Evolutionary conservation across 2,329 filamentous ascomycete species (phyloP), one percentile per base, ranked within the genome.

Genomic region (Pseudocercospora cruenta): DNA sequence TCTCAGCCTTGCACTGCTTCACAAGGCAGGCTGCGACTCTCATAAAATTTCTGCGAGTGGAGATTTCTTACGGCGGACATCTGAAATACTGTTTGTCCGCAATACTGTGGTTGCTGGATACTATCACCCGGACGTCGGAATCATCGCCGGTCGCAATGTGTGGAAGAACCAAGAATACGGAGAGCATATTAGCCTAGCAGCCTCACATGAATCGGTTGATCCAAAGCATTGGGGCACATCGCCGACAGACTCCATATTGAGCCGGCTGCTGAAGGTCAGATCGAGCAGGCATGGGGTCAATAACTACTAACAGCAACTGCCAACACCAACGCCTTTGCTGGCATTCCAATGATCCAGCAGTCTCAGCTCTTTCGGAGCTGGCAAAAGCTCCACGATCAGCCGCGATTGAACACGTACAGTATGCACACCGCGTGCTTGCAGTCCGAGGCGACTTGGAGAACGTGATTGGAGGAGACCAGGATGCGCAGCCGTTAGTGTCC

Each of bases 1-100:
- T n/a, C 51, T 28, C 51, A 55, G 51, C 51, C 51, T 55, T 55
- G 51, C 51, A 22, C 24, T 19, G 39, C 39, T n/a, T 43, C 39
- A 43, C 39, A n/a, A 43, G 39, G 39, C 39, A 43, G 39, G 39
- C 39, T 43, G 39, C 36, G 39, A 43, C 39, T 43, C 2, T 8
- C 39, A 43, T 14, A 43, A 6, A 4, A 43, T 3, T n/a, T n/a
- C 16, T n/a, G 39, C 8, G 39, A 43, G 39, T 2, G 8, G 39
- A 8, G 4, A 7, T 43, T 16, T 19, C 16, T 36, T 4, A 8
- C 7, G 16, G 14, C 36, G 36, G 14, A 39, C 36, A 3, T 39
- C 36, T 43, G 2, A 43, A 16, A 43, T 43, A 43, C 39, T 19
- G 39, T 9, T n/a, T 43, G 39, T 16, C 5, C 5, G 39, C 39